Base-by-base conservation (phyloP, 176 grass and related monocot genomes). In the Aegilops umbellulata region DNA sequence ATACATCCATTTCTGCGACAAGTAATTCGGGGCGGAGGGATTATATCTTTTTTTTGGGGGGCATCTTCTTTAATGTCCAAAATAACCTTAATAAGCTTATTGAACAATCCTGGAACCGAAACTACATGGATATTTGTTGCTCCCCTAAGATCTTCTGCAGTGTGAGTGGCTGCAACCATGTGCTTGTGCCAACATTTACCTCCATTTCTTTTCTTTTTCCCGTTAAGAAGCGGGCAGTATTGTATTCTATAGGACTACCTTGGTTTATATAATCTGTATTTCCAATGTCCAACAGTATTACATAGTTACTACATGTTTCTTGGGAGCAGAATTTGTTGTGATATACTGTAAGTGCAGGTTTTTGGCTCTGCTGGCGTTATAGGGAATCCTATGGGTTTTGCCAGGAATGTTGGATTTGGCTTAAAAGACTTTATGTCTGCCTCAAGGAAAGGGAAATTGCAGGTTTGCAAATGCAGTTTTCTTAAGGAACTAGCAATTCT, bases 311-410 rank as follows among this genome's bases (percentile, higher is more conserved):
- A 22, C 34, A 46, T 22, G 31, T 80, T 60, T 85, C 63, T 77
- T 53, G n/a, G 12, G 19, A 80, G 60, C 11, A 20, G 35, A 68
- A 83, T 83, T 74, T 83, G 22, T 83, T 57, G 15, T 78, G 77
- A 78, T 76, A 26, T 10, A 49, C 27, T 80, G 31, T 24, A 53
- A 49, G 27, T 88, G 71, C 86, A 98, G 96, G 92, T 98, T 65
- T 92, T 98, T 82, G 93, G 96, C 68, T 98, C 96, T 73, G 96
- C 93, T 86, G 96, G 96, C 27, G 90, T 98, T 88, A 94, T 95
- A 91, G 96, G 96, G 83, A 95, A 95, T 84, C 96, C 96, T 57
- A 94, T 98, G 88, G 96, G 96, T 89, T 98, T 98, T 68, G 96
- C 96, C 86, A 92, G 96, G 82, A 98, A 95, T 90, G 93, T 95